Conservation (phyloP, 305 asterid genomes). For the Lippia alba region DNA sequence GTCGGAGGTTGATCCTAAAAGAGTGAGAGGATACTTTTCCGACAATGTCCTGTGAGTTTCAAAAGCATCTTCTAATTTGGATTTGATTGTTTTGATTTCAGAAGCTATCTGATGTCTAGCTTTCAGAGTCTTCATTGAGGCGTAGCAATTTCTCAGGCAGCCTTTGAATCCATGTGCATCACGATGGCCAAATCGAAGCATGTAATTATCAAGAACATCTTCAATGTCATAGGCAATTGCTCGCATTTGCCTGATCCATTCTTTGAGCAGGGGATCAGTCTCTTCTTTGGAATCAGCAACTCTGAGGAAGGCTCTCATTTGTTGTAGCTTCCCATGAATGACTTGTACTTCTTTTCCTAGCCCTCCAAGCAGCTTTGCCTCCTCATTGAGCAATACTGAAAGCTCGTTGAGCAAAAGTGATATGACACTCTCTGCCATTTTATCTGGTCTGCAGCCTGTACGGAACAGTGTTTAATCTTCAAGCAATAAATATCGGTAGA, state of each 20-base stretch:
- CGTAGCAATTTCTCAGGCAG: neutral
- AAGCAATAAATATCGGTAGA: too few relatives aligned
- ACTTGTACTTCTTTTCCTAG: slow-evolving; percentile 1
- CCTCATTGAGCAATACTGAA: neutral
- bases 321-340: slow-evolving; percentile 14
- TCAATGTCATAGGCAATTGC: slow-evolving; percentile 36
- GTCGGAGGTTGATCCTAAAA: neutral
- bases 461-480: too few relatives aligned
- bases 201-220: slow-evolving; percentile 34
- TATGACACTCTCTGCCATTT: slow-evolving; percentile 40
- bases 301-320: slow-evolving; percentile 29
- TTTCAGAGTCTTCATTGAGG: neutral
- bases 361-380: slow-evolving; percentile 21
- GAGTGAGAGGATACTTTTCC: neutral
- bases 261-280: slow-evolving; percentile 15
- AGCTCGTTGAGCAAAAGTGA: slow-evolving; percentile 30
- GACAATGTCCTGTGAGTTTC: neutral
- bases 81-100: slow-evolving; percentile 11
- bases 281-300: slow-evolving; percentile 34
- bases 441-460: too few relatives aligned
- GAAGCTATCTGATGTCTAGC: slow-evolving; percentile 13
- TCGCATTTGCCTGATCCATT: slow-evolving; percentile 35
- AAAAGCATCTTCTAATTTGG: slow-evolving; percentile 1
- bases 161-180: neutral
- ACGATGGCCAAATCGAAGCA: slow-evolving; percentile 1